Evolutionary conservation across 768 basidiomycete species (phyloP).

Genomic region (Hemileccinum impolitum): DNA sequence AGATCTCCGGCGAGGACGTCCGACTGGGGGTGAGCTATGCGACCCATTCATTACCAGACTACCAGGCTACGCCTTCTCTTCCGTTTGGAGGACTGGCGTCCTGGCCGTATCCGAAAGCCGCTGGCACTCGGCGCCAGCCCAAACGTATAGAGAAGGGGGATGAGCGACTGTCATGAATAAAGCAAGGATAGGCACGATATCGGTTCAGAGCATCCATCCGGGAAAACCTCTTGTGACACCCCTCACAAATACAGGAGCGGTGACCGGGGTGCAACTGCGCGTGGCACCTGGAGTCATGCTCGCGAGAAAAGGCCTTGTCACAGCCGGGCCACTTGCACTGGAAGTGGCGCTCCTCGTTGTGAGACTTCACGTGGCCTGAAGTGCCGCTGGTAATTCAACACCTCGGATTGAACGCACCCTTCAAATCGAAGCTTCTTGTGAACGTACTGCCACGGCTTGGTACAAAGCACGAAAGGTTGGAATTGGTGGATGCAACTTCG

Average conservation of each 20-base stretch:
- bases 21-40: no score
- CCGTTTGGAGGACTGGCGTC: conserved; percentile 27
- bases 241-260: conserved; percentile 90
- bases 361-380: conserved; percentile 92
- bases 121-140: conserved; percentile 76
- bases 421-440: no score
- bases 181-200: conserved; percentile 63
- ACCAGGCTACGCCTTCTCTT: conserved; percentile 32
- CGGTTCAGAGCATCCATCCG: conserved; percentile 96
- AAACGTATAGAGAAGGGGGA: conserved; percentile 41
- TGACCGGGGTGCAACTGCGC: conserved; percentile 91
- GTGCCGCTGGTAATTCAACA: no score
- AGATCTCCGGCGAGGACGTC: no score
- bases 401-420: no score
- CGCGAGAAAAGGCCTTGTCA: conserved; percentile 88
- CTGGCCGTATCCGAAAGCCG: conserved; percentile 35
- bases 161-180: not conserved
- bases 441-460: conserved; percentile 85
- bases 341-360: conserved; percentile 93
- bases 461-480: no score
- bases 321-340: conserved; percentile 94
- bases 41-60: conserved; percentile 3
- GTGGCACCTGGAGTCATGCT: conserved; percentile 96
- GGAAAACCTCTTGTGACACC: conserved; percentile 91
- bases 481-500: conserved; percentile 23